These are phyloP conservation scores for Ramaria sp. DNA, from an alignment of 768 basidiomycete species.

Conservation along the genomic window DNA sequence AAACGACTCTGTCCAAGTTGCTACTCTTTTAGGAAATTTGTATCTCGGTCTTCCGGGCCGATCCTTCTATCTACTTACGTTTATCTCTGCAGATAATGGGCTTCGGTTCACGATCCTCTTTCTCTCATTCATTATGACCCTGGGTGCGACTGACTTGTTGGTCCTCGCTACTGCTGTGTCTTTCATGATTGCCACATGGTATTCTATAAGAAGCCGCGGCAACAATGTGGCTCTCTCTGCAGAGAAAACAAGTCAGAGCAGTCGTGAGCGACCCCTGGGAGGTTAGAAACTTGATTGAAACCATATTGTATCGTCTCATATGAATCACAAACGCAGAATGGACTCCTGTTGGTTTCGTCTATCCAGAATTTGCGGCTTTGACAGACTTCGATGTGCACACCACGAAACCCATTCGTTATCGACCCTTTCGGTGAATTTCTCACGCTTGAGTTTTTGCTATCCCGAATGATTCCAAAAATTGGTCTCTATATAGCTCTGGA, in stretches of 20 bases:
- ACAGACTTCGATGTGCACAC: conserved; percentile 11
- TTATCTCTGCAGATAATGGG: not conserved
- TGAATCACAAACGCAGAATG: conserved; percentile 2
- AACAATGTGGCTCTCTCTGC: not conserved
- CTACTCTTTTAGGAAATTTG: too few relatives aligned
- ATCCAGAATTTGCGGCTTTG: not conserved
- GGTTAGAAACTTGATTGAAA: not conserved
- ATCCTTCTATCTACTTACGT: not conserved
- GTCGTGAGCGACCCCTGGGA: conserved; percentile 4
- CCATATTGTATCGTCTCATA: not conserved
- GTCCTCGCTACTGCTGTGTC: not conserved
- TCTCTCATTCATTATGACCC: too few relatives aligned
- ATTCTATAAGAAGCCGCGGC: not conserved
- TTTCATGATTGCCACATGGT: not conserved
- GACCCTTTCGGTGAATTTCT: conserved; percentile 17
- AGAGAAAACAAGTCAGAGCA: not conserved
- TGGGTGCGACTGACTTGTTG: not conserved
- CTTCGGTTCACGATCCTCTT: too few relatives aligned
- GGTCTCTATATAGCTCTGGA: not conserved
- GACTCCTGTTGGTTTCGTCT: not conserved
- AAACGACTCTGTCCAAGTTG: too few relatives aligned
- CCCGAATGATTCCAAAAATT: too few relatives aligned
- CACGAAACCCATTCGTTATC: conserved; percentile 14
- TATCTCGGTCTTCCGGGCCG: too few relatives aligned
- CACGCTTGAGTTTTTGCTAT: too few relatives aligned